Percentiles rank a stretch among this genome's conserved stretches.
Evolutionary conservation across 73 alveolate genomes (phyloP).

Genomic region (Halteria grandinella): DNA sequence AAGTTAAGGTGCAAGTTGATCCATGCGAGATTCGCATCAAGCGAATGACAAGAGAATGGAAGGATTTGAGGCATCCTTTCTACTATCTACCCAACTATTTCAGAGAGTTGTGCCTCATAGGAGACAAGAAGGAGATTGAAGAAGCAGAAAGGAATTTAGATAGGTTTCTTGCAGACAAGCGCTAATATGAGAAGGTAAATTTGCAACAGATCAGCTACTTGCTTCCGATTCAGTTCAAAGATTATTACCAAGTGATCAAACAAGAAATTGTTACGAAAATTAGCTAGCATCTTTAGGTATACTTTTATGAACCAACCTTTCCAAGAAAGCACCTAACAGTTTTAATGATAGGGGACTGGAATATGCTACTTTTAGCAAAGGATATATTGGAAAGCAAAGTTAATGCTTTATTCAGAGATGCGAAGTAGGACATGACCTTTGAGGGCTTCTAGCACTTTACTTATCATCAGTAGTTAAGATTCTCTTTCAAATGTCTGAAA

Average conservation of each 20-base stretch:
- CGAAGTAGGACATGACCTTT: not conserved
- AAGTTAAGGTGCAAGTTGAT: slow-evolving; percentile 39
- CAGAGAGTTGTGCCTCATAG: slow-evolving; percentile 61
- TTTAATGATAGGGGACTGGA: slow-evolving; percentile 58
- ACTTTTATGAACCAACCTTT: slow-evolving; percentile 58
- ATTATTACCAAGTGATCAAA: not conserved
- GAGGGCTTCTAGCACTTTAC: slow-evolving; percentile 57
- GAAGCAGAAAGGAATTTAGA: slow-evolving; percentile 37
- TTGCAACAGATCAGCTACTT: slow-evolving; percentile 12
- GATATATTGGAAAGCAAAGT: slow-evolving; percentile 37
- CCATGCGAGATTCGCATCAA: slow-evolving; percentile 62
- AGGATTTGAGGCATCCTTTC: slow-evolving; percentile 63
- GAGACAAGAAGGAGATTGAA: slow-evolving; percentile 36
- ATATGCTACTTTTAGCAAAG: slow-evolving; percentile 14
- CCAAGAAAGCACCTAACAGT: slow-evolving; percentile 69
- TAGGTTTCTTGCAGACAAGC: slow-evolving; percentile 22
- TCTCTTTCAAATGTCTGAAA: slow-evolving; percentile 56
- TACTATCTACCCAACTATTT: slow-evolving; percentile 55
- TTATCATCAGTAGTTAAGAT: slow-evolving; percentile 57
- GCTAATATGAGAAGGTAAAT: not conserved
- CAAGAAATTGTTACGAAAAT: not conserved
- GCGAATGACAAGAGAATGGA: slow-evolving; percentile 39
- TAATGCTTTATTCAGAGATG: slow-evolving; percentile 8
- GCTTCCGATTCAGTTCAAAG: slow-evolving; percentile 54
- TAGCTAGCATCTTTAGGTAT: slow-evolving; percentile 1